Evolutionary conservation across 2,329 filamentous ascomycete genomes (phyloP).

Genomic region (Seiridium cupressi): DNA sequence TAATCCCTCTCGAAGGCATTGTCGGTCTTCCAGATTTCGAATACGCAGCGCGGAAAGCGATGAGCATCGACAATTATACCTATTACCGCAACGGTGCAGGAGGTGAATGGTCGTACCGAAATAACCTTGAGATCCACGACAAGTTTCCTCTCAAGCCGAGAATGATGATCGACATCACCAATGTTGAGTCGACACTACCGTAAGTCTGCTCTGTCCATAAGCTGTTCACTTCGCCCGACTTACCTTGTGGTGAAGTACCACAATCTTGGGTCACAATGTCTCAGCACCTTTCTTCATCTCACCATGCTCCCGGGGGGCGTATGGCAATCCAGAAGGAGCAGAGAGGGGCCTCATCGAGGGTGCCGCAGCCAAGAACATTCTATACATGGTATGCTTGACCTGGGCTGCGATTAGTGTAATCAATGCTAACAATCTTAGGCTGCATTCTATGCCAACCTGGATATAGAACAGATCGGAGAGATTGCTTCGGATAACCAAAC

Average conservation of each 20-base stretch:
- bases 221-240: neutral
- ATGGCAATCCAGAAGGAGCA: constrained; percentile 39
- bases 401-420: neutral
- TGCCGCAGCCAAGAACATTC: constrained; percentile 43
- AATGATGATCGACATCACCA: constrained; percentile 48
- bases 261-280: constrained; percentile 52
- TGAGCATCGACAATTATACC: constrained; percentile 46
- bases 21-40: constrained; percentile 55
- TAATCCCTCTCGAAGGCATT: constrained; percentile 42
- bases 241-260: constrained; percentile 33
- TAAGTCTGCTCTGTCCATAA: constrained; percentile 12
- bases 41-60: constrained; percentile 46
- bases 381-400: constrained; percentile 40
- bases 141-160: constrained; percentile 47
- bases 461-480: constrained; percentile 35
- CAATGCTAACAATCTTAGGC: constrained; percentile 18
- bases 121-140: constrained; percentile 54
- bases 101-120: constrained; percentile 55
- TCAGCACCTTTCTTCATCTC: constrained; percentile 54
- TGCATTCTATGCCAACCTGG: constrained; percentile 28
- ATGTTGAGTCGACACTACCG: constrained; percentile 36
- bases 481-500: constrained; percentile 25
- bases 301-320: constrained; percentile 43
- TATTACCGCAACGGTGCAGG: constrained; percentile 56
- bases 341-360: constrained; percentile 50